Base-by-base conservation (phyloP, 306 rosid species). In the Alnus glutinosa region DNA sequence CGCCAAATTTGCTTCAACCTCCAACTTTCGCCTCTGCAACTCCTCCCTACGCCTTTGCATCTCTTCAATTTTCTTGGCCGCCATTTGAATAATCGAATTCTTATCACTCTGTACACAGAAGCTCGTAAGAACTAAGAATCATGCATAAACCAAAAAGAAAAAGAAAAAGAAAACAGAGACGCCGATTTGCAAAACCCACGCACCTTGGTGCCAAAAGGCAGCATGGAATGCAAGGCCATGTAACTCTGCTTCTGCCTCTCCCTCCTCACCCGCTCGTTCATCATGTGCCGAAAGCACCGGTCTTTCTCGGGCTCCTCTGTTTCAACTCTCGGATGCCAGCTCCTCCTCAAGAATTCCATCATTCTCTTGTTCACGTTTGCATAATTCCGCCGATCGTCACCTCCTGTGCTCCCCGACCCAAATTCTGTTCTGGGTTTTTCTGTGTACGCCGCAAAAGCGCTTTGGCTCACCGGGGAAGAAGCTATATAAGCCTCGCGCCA, bases 251-350 rank as follows among this genome's bases (percentile, higher is more conserved):
- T 81, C 59, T 88, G 83, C 63, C 47, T 88, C 76, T 86, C 88
- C 66, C 91, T 76, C 71, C 91, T 83, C 83, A 37, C 32, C 48
- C 91, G 73, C 79, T 88, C 91, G n/a, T 74, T 81, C 76, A 88
- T 34, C 89, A 83, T 88, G 80, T 85, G 91, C 52, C 78, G 49
- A 10, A 72, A 75, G 74, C 83, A 12, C 62, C 62, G 71, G 2
- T 81, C 89, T 52, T 12, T 78, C 68, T 73, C 78, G 18, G 64
- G 44, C 13, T 52, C 82, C 4, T 18, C 14, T 0, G 1, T 11
- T 39, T 62, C 54, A 9, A 0, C 47, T 16, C 19, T 37, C 10
- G 34, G 76, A 2, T 55, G 34, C 68, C 75, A 71, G 2, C 76
- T 79, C 23, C 51, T 85, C 49, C 67, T 78, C 86, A 59, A 75